Evolutionary conservation across 257 asterid species (phyloP).

Genomic region (Verbena officinalis): DNA sequence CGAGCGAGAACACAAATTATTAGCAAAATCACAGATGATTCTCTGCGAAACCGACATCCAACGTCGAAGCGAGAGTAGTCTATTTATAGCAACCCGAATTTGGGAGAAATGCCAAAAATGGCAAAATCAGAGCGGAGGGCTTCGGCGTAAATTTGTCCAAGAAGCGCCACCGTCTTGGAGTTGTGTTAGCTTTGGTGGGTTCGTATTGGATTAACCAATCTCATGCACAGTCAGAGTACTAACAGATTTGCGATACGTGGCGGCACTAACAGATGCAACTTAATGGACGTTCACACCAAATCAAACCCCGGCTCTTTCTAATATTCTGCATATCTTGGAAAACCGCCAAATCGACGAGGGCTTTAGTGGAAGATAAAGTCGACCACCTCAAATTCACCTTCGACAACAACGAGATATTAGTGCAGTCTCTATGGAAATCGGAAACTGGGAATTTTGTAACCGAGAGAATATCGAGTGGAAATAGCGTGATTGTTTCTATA

Average conservation of each 20-base stretch:
- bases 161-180: constrained; percentile 16
- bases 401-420: constrained; percentile 33
- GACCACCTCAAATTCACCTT: constrained; percentile 53
- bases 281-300: too few species aligned
- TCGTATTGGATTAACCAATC: neutral
- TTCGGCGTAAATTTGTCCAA: constrained; percentile 17
- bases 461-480: constrained; percentile 43
- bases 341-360: too few species aligned
- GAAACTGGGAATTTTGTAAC: constrained; percentile 21
- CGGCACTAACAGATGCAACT: too few species aligned
- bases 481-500: constrained; percentile 39
- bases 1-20: constrained; percentile 25
- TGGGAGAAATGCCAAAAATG: neutral
- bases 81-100: constrained; percentile 19
- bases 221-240: too few species aligned
- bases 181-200: neutral
- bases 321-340: too few species aligned
- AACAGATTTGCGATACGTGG: too few species aligned
- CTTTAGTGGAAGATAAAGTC: constrained; percentile 37
- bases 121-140: neutral
- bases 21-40: constrained; percentile 34
- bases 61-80: neutral
- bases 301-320: too few species aligned
- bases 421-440: constrained; percentile 40
- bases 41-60: constrained; percentile 59